Base-by-base conservation (phyloP, 1,284 basidiomycete species). In the Lignosus rhinocerotis region DNA sequence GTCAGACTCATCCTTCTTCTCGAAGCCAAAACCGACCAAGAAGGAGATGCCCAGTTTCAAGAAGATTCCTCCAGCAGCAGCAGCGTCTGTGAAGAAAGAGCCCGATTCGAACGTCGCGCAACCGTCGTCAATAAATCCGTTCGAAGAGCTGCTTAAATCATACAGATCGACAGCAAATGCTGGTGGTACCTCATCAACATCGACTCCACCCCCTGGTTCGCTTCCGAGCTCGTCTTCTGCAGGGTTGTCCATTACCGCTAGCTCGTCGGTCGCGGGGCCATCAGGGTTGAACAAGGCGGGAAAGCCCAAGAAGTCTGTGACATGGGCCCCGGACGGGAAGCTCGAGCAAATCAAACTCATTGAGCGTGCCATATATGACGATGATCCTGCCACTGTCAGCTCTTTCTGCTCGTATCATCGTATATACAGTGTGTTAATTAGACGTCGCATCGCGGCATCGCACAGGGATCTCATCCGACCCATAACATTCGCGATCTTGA, bases 1-100 rank as follows among this genome's bases (percentile, higher is more conserved):
- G 73, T 86, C 89, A 14, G 91, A 93, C 70, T 87, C 86, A 41
- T 90, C 88, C 1, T 93, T 93, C 73, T 93, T 93, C 73, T 92
- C 90, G 53, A 86, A 87, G 43, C 87, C 90, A 7, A 92, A 92
- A 69, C 81, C 85, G n/a, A 92, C 91, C 68, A 82, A 87, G 41
- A 89, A 86, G 71, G 59, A 61, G 51, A 76, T 92, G 30, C 90
- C 90, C 7, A 89, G 82, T 56, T 92, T 92, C 78, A 92, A 88
- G 77, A 92, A 92, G 72, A 61, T 46, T 25, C 43, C 57, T 4
- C 46, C 62, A n/a, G 33, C 56, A 25, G 17, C 58, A 2, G 83
- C 86, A 6, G 79, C 81, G 1, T 61, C 70, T 16, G 73, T 74
- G 43, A 85, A 85, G 75, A 83, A 81, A 73, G 83, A 85, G 55